A percentile compares a stretch with the other conserved stretches of the same genome.
These are phyloP conservation scores for Globisporangium takayamanum DNA, from an alignment of 352 stramenopile genomes.

Conservation along the genomic window DNA sequence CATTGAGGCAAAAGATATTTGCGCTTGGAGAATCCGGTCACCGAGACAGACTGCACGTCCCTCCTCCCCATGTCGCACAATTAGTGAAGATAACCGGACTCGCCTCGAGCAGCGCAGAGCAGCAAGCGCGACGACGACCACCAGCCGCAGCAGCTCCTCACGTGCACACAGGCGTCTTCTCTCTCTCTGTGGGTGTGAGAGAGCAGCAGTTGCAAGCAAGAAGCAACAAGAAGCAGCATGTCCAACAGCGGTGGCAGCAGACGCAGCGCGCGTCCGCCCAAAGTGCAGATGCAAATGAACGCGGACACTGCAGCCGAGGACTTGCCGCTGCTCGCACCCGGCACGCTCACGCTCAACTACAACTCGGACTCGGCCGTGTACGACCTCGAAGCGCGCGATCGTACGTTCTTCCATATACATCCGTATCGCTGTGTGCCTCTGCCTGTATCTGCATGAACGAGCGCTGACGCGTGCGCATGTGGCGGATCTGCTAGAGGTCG, in stretches of 20 bases:
- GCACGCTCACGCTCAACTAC: slow-evolving; percentile 64
- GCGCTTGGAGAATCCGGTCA: too few species aligned
- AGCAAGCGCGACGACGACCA: too few species aligned
- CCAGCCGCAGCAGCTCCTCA: too few species aligned
- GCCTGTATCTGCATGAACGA: too few species aligned
- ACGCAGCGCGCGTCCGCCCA: slow-evolving; percentile 9
- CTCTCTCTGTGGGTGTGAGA: too few species aligned
- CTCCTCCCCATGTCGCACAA: too few species aligned
- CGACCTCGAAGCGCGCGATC: slow-evolving; percentile 30
- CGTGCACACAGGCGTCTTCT: too few species aligned
- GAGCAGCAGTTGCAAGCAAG: neutral
- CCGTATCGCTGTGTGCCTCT: neutral
- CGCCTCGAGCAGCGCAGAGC: too few species aligned
- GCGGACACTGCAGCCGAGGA: slow-evolving; percentile 24
- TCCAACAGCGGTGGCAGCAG: slow-evolving; percentile 4
- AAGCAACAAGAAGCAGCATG: slow-evolving; percentile 1
- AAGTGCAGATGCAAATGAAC: slow-evolving; percentile 11
- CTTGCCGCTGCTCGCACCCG: slow-evolving; percentile 45
- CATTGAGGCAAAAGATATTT: too few species aligned
- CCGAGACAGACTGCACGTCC: too few species aligned
- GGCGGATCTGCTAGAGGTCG: slow-evolving; percentile 4
- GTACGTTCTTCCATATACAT: slow-evolving; percentile 10
- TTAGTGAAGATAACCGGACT: too few species aligned
- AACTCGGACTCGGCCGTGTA: slow-evolving; percentile 84
- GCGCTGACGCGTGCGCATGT: neutral